A percentile compares a stretch with the other conserved stretches of the same genome.
Conservation (phyloP, 2,329 filamentous ascomycete genomes). For the Tothia fuscella region DNA sequence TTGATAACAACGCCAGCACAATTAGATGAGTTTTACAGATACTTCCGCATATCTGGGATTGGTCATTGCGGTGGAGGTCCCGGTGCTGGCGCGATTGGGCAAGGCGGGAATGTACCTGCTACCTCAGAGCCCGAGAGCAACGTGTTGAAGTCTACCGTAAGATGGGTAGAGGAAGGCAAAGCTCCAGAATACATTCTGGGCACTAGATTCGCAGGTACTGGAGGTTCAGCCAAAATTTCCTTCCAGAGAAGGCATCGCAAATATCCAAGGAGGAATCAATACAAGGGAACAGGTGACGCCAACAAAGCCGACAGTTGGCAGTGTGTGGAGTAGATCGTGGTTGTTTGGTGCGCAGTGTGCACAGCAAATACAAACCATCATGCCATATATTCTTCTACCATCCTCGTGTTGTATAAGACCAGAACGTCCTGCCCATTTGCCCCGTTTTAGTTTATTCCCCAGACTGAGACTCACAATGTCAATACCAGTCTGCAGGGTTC, state of each 20-base stretch:
- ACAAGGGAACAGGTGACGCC: constrained; percentile 21
- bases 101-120: background rate
- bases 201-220: constrained; percentile 16
- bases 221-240: constrained; percentile 18
- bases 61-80: constrained; percentile 5
- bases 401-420: too few species aligned
- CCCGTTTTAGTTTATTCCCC: too few species aligned
- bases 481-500: too few species aligned
- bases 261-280: constrained; percentile 24
- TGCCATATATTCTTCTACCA: too few species aligned
- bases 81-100: constrained; percentile 7
- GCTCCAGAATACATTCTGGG: constrained; percentile 12
- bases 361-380: too few species aligned
- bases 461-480: too few species aligned
- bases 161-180: constrained; percentile 9
- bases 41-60: constrained; percentile 8
- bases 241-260: constrained; percentile 26
- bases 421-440: too few species aligned
- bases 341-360: too few species aligned
- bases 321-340: too few species aligned
- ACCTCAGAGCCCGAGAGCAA: constrained; percentile 1
- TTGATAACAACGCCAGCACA: constrained; percentile 1
- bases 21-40: constrained; percentile 10
- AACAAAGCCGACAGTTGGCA: constrained; percentile 12
- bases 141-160: constrained; percentile 4